Evolutionary conservation across 805 yeast genomes (phyloP).

Genomic region (Candida orba): DNA sequence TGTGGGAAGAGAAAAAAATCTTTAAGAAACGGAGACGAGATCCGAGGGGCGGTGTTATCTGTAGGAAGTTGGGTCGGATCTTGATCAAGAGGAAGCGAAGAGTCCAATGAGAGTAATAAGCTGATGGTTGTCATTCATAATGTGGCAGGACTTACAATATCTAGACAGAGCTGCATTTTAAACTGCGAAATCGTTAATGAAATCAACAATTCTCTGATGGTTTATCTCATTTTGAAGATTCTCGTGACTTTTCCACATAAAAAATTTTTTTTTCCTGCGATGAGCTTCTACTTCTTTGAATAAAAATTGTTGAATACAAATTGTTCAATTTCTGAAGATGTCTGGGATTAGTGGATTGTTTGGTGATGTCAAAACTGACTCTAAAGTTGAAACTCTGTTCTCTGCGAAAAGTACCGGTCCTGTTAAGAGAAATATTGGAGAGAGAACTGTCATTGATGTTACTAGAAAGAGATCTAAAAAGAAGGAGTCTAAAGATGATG

Average conservation of each 20-base stretch:
- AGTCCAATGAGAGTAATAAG: no score
- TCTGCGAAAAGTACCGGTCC: constrained; percentile 39
- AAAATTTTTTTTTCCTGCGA: constrained; percentile 8
- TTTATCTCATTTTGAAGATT: not conserved
- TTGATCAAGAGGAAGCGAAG: no score
- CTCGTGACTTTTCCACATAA: not conserved
- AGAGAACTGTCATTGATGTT: constrained; percentile 28
- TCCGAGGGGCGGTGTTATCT: no score
- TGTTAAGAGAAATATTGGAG: constrained; percentile 31
- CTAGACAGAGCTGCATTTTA: no score
- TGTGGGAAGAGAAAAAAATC: constrained; percentile 1
- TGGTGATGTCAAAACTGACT: constrained; percentile 25
- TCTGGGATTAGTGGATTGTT: constrained; percentile 28
- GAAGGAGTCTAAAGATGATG: constrained; percentile 16
- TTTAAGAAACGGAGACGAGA: not conserved
- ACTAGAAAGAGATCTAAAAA: constrained; percentile 7
- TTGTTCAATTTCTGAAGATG: constrained; percentile 8
- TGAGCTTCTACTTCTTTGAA: constrained; percentile 9
- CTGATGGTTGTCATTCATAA: no score
- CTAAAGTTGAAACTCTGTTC: constrained; percentile 28
- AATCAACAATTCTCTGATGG: no score
- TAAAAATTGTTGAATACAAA: not conserved
- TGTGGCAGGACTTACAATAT: no score
- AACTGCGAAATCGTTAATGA: no score
- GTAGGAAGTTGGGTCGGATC: no score